phyloP scores from a whole-genome alignment of 208 protist species.

The Crithidia mellificae region DNA sequence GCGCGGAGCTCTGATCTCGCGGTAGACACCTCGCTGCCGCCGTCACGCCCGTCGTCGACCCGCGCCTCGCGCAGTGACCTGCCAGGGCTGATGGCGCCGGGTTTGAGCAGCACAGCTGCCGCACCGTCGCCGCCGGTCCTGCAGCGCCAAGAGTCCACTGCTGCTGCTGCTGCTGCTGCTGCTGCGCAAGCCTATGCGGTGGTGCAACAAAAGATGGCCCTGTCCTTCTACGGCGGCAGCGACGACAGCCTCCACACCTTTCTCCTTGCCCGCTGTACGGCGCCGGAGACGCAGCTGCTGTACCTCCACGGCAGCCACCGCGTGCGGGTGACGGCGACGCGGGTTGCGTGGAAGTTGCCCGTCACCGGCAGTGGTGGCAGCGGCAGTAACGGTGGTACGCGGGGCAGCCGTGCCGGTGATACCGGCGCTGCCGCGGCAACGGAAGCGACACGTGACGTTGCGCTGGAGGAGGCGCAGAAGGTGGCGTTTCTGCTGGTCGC shows the following conservation, averaged over 20 bases:
- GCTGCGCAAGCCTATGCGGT: conserved; percentile 22
- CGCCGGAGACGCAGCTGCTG: conserved; percentile 26
- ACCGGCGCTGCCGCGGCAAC: neutral
- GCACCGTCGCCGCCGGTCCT: neutral
- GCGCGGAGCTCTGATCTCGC: conserved; percentile 18
- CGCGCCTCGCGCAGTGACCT: conserved; percentile 16
- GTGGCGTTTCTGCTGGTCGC: conserved; percentile 13
- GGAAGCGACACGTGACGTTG: neutral
- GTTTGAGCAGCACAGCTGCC: neutral
- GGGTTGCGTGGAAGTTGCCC: neutral
- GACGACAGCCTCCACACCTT: conserved; percentile 37
- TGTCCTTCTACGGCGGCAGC: conserved; percentile 26
- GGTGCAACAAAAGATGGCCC: conserved; percentile 25
- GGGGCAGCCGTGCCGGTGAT: neutral
- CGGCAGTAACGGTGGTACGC: neutral
- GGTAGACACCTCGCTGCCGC: conserved; percentile 2
- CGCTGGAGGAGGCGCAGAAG: conserved; percentile 16
- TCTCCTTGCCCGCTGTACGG: conserved; percentile 23
- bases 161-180: neutral
- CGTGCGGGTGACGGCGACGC: conserved; percentile 17
- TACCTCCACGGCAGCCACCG: conserved; percentile 32
- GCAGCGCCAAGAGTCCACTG: neutral
- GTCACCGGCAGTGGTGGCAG: neutral
- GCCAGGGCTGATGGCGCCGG: neutral
- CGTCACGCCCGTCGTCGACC: conserved; percentile 2